Conservation (phyloP, 1,284 basidiomycete genomes). For the Cutaneotrichosporon cyanovorans region DNA sequence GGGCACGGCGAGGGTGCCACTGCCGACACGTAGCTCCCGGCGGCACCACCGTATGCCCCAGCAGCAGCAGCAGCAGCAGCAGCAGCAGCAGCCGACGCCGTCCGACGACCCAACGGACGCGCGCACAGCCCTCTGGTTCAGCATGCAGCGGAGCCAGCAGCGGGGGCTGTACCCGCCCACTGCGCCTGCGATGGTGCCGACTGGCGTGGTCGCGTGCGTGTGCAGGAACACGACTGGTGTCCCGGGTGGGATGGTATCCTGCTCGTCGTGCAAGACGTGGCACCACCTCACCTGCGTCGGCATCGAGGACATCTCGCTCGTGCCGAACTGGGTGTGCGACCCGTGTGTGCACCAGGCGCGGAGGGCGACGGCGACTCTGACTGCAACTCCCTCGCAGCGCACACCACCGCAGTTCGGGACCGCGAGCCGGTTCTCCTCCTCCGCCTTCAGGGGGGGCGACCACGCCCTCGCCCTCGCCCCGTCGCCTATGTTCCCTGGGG, state of each 20-base stretch:
- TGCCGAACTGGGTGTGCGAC: conserved; percentile 33
- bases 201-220: conserved; percentile 29
- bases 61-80: too few species aligned
- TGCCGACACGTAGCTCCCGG: not conserved
- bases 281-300: conserved; percentile 36
- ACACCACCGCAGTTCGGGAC: conserved; percentile 11
- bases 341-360: conserved; percentile 23
- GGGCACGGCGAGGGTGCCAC: conserved; percentile 5
- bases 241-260: conserved; percentile 30
- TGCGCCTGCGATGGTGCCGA: conserved; percentile 11
- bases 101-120: conserved; percentile 13
- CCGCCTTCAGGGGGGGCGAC: conserved; percentile 35
- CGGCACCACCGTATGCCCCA: too few species aligned
- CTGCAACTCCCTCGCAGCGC: conserved; percentile 24
- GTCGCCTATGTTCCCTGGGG: conserved; percentile 35
- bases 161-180: conserved; percentile 1
- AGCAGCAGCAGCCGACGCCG: too few species aligned
- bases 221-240: conserved; percentile 25
- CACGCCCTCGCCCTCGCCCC: conserved; percentile 38
- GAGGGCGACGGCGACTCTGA: conserved; percentile 17
- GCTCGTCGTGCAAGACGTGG: conserved; percentile 36
- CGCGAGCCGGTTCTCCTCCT: conserved; percentile 24
- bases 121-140: conserved; percentile 9
- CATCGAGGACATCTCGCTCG: conserved; percentile 26
- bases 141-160: too few species aligned